Base-by-base conservation (phyloP, 345 rosid genomes). In the Bretschneidera sinensis region DNA sequence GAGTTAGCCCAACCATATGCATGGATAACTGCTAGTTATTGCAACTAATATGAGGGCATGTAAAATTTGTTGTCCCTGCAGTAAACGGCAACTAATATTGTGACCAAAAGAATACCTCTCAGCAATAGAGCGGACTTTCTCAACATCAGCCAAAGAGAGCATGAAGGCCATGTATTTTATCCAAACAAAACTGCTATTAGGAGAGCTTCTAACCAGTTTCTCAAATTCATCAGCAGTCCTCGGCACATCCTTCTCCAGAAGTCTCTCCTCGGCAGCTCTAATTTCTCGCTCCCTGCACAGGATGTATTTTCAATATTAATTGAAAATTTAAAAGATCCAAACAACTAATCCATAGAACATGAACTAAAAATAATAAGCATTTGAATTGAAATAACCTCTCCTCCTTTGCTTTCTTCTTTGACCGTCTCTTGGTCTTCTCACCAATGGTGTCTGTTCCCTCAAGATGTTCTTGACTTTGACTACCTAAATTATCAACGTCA, bases 101-200 rank as follows among this genome's bases (percentile, higher is more conserved):
- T 1, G 1, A 39, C 34, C 21, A 54, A 70, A 54, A 39, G 17
- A 33, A 20, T 83, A 94, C 99, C 99, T 88, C 76, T 94, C 97
- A 60, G 95, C 95, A 19, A 87, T 79, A 20, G 95, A 79, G 14
- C 99, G 92, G 53, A 97, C 96, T 75, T 86, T 86, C 86, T 94
- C 96, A 13, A 85, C 65, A 71, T 90, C 85, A 64, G 90, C 88
- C 79, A 85, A 71, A 49, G 83, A 70, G 50, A 90, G 87, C 92
- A 88, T 75, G 70, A 83, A 85, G 45, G 86, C 89, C 95, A 94
- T 85, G 67, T 90, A 94, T 54, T 88, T 85, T 64, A 94, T 84
- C 99, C 99, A 94, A 67, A 84, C 74, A 62, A 86, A 88, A 73
- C 99, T 94, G 81, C 86, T 90, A 69, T 88, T 88, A 14, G 99